Conservation (phyloP, 1,139 yeast species). For the Suhomyces guaymorum region DNA sequence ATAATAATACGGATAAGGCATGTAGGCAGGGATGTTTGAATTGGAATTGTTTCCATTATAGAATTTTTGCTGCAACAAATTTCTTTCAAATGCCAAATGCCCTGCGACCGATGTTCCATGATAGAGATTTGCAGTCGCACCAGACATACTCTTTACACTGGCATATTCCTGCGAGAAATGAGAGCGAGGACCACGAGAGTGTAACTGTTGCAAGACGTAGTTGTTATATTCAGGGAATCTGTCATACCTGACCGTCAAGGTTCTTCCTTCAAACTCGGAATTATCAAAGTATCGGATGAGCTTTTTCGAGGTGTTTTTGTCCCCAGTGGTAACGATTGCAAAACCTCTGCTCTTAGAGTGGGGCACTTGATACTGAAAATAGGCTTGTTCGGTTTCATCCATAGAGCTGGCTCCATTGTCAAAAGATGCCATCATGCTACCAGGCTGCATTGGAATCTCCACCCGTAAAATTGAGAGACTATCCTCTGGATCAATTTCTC, state of each 20-base stretch:
- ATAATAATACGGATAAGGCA: constrained; percentile 14
- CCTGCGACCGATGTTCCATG: constrained; percentile 16
- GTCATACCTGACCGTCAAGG: constrained; percentile 61
- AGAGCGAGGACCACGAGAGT: too few species aligned
- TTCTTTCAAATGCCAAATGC: constrained; percentile 37
- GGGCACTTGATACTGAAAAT: constrained; percentile 2
- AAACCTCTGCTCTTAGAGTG: constrained; percentile 51
- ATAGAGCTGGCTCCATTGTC: background rate
- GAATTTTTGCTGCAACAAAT: constrained; percentile 35
- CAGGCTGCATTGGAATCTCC: constrained; percentile 52
- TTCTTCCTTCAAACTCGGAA: constrained; percentile 56
- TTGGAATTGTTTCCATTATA: too few species aligned
- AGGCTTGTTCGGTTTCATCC: background rate
- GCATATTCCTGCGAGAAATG: background rate
- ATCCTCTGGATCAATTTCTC: constrained; percentile 32
- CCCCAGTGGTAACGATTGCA: constrained; percentile 61
- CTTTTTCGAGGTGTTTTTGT: constrained; percentile 49
- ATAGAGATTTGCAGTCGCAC: too few species aligned
- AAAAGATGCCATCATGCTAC: background rate
- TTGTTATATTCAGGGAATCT: constrained; percentile 45
- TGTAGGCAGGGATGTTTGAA: constrained; percentile 8
- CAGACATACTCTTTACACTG: background rate
- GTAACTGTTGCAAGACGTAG: constrained; percentile 33
- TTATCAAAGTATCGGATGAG: constrained; percentile 55
- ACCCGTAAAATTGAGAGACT: constrained; percentile 42